Percentiles rank a stretch among this genome's conserved stretches.
Evolutionary conservation across 306 rosid species (phyloP).

Genomic region (Medicago arabica): DNA sequence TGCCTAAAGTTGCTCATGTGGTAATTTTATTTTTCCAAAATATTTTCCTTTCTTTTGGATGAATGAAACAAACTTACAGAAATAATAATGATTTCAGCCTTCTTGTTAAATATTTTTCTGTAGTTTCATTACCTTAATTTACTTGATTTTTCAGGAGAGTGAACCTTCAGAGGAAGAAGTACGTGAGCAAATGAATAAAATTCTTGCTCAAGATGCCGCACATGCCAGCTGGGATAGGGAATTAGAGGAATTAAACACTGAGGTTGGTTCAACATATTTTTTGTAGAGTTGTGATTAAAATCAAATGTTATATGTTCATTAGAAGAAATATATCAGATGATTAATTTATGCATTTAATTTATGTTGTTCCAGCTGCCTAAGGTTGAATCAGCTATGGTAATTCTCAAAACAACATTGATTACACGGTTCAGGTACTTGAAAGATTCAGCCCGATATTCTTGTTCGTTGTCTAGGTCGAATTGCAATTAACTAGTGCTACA

Average conservation of each 20-base stretch:
- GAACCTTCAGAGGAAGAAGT: constrained; percentile 64
- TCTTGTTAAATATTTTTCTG: not conserved
- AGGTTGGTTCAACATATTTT: constrained; percentile 47
- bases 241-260: constrained; percentile 34
- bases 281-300: constrained; percentile 9
- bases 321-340: constrained; percentile 5
- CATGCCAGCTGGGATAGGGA: constrained; percentile 73
- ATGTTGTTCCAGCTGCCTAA: constrained; percentile 62
- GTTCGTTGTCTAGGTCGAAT: not conserved
- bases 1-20: too few species aligned
- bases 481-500: not conserved
- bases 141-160: constrained; percentile 59
- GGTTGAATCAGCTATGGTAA: constrained; percentile 59
- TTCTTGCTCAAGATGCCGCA: constrained; percentile 61
- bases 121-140: not conserved
- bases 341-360: constrained; percentile 18
- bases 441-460: not conserved
- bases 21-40: not conserved
- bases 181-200: not conserved
- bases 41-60: not conserved
- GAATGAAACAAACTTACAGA: not conserved
- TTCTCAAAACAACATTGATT: constrained; percentile 63
- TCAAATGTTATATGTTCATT: not conserved
- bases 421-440: constrained; percentile 73
- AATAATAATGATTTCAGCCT: not conserved